Evolutionary conservation across 331 rosid genomes (phyloP), one percentile per base, ranked within the genome.

Genomic region (Spiraea crenata): DNA sequence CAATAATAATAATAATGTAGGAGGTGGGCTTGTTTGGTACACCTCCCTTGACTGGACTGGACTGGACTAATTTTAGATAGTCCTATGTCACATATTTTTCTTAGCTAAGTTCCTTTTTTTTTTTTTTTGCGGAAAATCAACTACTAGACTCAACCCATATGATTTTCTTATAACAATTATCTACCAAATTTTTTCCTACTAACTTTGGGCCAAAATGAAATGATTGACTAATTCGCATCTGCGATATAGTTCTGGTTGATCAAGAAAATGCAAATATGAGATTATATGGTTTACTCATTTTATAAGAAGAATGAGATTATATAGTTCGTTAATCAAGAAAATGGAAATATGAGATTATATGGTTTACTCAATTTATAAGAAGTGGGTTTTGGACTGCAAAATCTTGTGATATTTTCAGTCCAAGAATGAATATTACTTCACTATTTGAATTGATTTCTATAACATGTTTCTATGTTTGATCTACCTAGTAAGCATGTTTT

Each of bases 1-100:
- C 25, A 40, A 67, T 34, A 77, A 81, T 76, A 81, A 84, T 55
- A 60, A 81, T 76, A 81, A 84, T 55, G 65, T 72, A 58, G 71
- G 65, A 56, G 74, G 68, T 41, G 65, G 34, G n/a, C n/a, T n/a
- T n/a, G n/a, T n/a, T n/a, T n/a, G n/a, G n/a, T n/a, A n/a, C n/a
- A n/a, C n/a, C n/a, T n/a, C n/a, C n/a, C n/a, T n/a, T n/a, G n/a
- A n/a, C n/a, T n/a, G n/a, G n/a, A n/a, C n/a, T n/a, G n/a, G n/a
- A n/a, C n/a, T n/a, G n/a, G n/a, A n/a, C n/a, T n/a, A n/a, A n/a
- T n/a, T n/a, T n/a, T n/a, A n/a, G n/a, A n/a, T n/a, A n/a, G n/a
- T n/a, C n/a, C n/a, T n/a, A n/a, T n/a, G n/a, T n/a, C n/a, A n/a
- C n/a, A n/a, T n/a, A n/a, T n/a, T n/a, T n/a, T 16, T 61, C 6